Evolutionary conservation across 495 filamentous ascomycete species (phyloP).

Genomic region (Letharia lupina): DNA sequence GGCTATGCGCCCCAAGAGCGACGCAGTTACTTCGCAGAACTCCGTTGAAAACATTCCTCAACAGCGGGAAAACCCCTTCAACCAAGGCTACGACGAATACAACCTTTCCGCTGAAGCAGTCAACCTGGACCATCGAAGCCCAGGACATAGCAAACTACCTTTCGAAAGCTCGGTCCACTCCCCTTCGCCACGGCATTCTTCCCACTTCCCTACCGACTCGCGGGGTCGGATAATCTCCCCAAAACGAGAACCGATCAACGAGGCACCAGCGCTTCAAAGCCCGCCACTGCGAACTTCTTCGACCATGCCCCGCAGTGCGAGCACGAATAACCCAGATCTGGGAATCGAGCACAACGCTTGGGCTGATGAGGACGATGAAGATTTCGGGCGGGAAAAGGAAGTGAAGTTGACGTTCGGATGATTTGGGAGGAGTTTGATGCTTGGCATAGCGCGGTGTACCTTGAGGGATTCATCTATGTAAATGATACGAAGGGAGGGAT

Average conservation of each 20-base stretch:
- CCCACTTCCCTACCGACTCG: conserved; percentile 8
- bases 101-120: conserved; percentile 22
- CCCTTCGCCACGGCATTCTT: conserved; percentile 4
- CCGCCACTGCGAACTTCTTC: conserved; percentile 38
- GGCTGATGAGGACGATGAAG: conserved; percentile 62
- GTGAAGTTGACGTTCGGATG: conserved; percentile 53
- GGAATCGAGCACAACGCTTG: conserved; percentile 64
- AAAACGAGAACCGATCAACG: background rate
- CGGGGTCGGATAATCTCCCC: conserved; percentile 9
- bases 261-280: conserved; percentile 16
- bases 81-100: conserved; percentile 32
- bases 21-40: conserved; percentile 19
- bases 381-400: conserved; percentile 41
- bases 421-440: conserved; percentile 13
- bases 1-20: conserved; percentile 11
- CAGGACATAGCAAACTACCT: conserved; percentile 10
- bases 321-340: conserved; percentile 10
- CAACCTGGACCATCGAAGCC: background rate
- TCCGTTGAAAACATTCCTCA: conserved; percentile 15
- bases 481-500: background rate
- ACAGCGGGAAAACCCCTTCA: conserved; percentile 25
- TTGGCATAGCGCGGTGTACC: conserved; percentile 18
- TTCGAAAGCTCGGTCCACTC: conserved; percentile 17
- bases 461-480: background rate
- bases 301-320: conserved; percentile 29